Evolutionary conservation across 1,284 basidiomycete species (phyloP).

Genomic region (Serendipita sp.): DNA sequence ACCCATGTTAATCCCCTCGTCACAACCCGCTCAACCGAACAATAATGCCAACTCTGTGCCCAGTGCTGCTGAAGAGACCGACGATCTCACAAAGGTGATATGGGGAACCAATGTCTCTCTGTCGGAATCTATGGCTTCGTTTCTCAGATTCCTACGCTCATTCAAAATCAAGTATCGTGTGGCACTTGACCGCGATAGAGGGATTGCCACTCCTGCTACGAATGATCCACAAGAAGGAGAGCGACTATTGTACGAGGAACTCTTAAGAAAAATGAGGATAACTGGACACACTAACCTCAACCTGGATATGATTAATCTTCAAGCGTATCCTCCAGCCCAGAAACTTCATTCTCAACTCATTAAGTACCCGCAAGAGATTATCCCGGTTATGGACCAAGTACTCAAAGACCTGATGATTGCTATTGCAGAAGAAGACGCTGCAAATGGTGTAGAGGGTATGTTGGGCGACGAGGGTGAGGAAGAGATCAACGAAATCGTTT

Average conservation of each 20-base stretch:
- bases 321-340: constrained; percentile 73
- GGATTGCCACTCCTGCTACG: constrained; percentile 40
- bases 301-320: constrained; percentile 78
- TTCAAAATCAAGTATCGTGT: constrained; percentile 92
- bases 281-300: constrained; percentile 90
- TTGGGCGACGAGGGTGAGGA: constrained; percentile 55
- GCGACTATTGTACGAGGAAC: constrained; percentile 62
- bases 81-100: constrained; percentile 75
- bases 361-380: constrained; percentile 92
- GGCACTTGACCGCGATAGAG: constrained; percentile 54
- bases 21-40: neutral
- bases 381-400: constrained; percentile 94
- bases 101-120: constrained; percentile 96
- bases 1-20: constrained; percentile 26
- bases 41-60: constrained; percentile 32
- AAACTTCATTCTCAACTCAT: constrained; percentile 69
- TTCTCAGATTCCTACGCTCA: constrained; percentile 76
- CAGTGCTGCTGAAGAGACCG: constrained; percentile 46
- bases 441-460: constrained; percentile 53
- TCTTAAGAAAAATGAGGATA: constrained; percentile 74
- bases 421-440: constrained; percentile 63
- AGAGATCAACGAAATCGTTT: constrained; percentile 68
- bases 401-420: constrained; percentile 84
- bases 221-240: constrained; percentile 54
- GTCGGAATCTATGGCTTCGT: constrained; percentile 78